A percentile compares a stretch with the other conserved stretches of the same genome.
phyloP scores from a whole-genome alignment of 345 rosid species.

The Ceriops zippeliana region DNA sequence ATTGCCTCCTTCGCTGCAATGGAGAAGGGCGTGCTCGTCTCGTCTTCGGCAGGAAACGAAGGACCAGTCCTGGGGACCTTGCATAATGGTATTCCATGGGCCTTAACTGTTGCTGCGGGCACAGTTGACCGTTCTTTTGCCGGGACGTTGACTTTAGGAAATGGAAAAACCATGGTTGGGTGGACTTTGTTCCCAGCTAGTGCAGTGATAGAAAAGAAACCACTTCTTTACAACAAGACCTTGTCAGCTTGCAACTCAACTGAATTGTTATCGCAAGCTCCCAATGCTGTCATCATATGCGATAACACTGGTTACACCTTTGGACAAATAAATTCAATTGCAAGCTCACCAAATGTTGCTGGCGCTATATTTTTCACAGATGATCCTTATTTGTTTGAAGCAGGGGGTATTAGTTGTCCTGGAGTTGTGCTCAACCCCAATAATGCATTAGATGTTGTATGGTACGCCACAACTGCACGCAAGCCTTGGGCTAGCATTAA shows the following conservation, averaged over 20 bases:
- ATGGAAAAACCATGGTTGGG: conserved; percentile 20
- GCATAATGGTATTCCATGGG: conserved; percentile 19
- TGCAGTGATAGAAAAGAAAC: conserved; percentile 21
- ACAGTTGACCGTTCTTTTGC: conserved; percentile 11
- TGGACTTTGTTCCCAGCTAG: conserved; percentile 42
- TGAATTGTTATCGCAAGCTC: conserved; percentile 15
- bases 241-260: conserved; percentile 29
- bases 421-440: conserved; percentile 16
- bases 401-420: neutral
- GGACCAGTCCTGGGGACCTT: conserved; percentile 10
- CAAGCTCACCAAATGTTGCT: conserved; percentile 14
- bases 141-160: conserved; percentile 9
- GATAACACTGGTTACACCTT: conserved; percentile 11
- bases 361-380: conserved; percentile 39
- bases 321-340: conserved; percentile 7
- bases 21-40: conserved; percentile 14
- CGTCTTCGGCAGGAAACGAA: conserved; percentile 12
- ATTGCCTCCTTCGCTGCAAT: conserved; percentile 16
- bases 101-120: conserved; percentile 14
- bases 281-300: conserved; percentile 32
- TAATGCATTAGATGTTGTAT: conserved; percentile 15
- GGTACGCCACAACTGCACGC: conserved; percentile 9
- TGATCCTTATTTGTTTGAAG: conserved; percentile 6
- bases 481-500: conserved; percentile 23
- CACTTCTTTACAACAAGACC: conserved; percentile 26